These are phyloP conservation scores for Corallochytrium limacisporum DNA, from an alignment of 78 protist species.

Conservation along the genomic window DNA sequence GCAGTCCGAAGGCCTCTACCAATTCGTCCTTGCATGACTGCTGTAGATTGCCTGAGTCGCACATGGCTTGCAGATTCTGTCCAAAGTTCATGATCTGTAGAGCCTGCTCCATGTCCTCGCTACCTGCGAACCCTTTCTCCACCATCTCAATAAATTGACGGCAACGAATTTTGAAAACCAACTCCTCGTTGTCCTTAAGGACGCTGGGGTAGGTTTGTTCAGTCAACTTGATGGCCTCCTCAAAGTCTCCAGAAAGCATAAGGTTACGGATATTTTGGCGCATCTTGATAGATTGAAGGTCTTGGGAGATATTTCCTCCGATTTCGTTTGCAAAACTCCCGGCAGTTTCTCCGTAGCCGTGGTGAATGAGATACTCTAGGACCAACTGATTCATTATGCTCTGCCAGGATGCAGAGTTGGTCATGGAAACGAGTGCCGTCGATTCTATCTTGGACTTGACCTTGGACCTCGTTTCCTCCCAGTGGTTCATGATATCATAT, in stretches of 20 bases:
- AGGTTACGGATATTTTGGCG: slow-evolving; percentile 24
- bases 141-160: slow-evolving; percentile 46
- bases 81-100: background rate
- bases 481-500: slow-evolving; percentile 40
- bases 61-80: slow-evolving; percentile 25
- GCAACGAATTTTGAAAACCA: slow-evolving; percentile 20
- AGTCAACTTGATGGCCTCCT: slow-evolving; percentile 18
- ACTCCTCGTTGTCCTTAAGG: slow-evolving; percentile 1
- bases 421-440: background rate
- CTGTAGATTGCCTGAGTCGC: background rate
- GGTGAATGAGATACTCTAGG: slow-evolving; percentile 34
- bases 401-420: background rate
- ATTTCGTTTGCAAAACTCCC: slow-evolving; percentile 33
- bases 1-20: slow-evolving; percentile 30
- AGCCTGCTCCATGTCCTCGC: background rate
- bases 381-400: slow-evolving; percentile 27
- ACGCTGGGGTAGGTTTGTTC: slow-evolving; percentile 25
- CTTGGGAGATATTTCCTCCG: background rate
- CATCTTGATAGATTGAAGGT: background rate
- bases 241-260: slow-evolving; percentile 31
- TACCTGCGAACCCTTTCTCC: background rate
- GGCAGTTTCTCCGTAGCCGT: slow-evolving; percentile 49
- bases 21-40: background rate
- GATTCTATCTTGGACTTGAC: background rate
- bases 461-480: slow-evolving; percentile 21